Evolutionary conservation across 1,284 basidiomycete species (phyloP).

Genomic region (Marasmius fiardii): DNA sequence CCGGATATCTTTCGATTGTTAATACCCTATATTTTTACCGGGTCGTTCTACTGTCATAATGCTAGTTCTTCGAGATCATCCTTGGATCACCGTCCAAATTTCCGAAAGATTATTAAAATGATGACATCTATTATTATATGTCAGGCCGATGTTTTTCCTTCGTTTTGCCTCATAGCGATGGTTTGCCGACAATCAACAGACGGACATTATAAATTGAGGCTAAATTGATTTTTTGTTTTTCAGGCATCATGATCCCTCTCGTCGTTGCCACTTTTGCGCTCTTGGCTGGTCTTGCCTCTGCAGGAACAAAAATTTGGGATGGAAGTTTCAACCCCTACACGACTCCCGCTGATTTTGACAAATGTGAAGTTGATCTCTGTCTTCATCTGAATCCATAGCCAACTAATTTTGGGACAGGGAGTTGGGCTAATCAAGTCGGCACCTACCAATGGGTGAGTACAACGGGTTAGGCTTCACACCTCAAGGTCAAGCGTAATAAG

Average conservation of each 20-base stretch:
- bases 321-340: slow-evolving; percentile 50
- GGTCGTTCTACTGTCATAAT: background rate
- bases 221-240: background rate
- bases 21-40: slow-evolving; percentile 13
- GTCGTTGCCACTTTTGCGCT: slow-evolving; percentile 24
- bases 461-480: background rate
- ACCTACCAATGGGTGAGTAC: slow-evolving; percentile 54
- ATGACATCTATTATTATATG: slow-evolving; percentile 18
- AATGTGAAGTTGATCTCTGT: slow-evolving; percentile 33
- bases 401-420: slow-evolving; percentile 36
- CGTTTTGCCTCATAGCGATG: slow-evolving; percentile 24
- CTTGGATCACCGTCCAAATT: background rate
- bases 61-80: background rate
- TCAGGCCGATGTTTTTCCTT: slow-evolving; percentile 36
- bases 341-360: slow-evolving; percentile 48
- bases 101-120: slow-evolving; percentile 2
- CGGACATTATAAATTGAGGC: slow-evolving; percentile 1
- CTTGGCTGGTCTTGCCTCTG: slow-evolving; percentile 31
- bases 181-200: slow-evolving; percentile 29
- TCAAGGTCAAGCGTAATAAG: background rate
- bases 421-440: slow-evolving; percentile 54
- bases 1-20: slow-evolving; percentile 25
- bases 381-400: background rate
- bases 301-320: slow-evolving; percentile 51
- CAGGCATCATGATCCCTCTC: slow-evolving; percentile 25